Evolutionary conservation across 2,329 filamentous ascomycete genomes (phyloP).

Genomic region (Fusarium armeniacum): DNA sequence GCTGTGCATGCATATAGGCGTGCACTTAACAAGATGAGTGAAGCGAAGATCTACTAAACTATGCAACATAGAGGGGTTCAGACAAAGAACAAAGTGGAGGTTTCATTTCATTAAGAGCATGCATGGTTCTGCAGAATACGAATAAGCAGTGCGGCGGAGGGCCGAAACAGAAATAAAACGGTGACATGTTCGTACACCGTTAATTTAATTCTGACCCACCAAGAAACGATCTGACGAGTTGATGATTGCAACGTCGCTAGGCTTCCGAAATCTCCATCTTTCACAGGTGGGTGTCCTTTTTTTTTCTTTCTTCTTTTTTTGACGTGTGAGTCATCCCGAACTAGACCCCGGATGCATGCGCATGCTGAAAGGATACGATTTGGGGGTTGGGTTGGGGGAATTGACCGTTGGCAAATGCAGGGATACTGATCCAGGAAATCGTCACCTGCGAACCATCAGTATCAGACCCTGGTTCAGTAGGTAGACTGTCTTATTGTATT

Average conservation of each 20-base stretch:
- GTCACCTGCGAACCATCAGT: constrained; percentile 39
- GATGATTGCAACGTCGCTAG: constrained; percentile 40
- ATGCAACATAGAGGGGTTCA: not conserved
- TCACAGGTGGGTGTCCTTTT: constrained; percentile 23
- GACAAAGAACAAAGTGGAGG: constrained; percentile 33
- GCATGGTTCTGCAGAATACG: constrained; percentile 30
- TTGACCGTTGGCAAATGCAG: constrained; percentile 41
- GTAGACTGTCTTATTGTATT: not conserved
- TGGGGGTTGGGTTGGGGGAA: constrained; percentile 14
- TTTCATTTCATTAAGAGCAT: constrained; percentile 43
- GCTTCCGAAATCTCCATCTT: constrained; percentile 16
- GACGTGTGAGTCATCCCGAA: constrained; percentile 46
- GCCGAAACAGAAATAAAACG: not conserved
- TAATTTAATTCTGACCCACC: constrained; percentile 32
- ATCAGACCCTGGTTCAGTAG: constrained; percentile 17
- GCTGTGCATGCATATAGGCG: constrained; percentile 22
- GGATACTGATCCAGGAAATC: constrained; percentile 43
- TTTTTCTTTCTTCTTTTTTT: not conserved
- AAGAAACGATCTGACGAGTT: constrained; percentile 42
- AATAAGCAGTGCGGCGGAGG: constrained; percentile 32
- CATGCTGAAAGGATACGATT: constrained; percentile 7
- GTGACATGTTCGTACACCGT: constrained; percentile 21
- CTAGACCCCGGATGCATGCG: constrained; percentile 33
- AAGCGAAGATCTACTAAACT: constrained; percentile 39
- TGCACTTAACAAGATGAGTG: constrained; percentile 29